These are phyloP conservation scores for Tulasnella sp. DNA, from an alignment of 768 basidiomycete genomes.

Conservation along the genomic window DNA sequence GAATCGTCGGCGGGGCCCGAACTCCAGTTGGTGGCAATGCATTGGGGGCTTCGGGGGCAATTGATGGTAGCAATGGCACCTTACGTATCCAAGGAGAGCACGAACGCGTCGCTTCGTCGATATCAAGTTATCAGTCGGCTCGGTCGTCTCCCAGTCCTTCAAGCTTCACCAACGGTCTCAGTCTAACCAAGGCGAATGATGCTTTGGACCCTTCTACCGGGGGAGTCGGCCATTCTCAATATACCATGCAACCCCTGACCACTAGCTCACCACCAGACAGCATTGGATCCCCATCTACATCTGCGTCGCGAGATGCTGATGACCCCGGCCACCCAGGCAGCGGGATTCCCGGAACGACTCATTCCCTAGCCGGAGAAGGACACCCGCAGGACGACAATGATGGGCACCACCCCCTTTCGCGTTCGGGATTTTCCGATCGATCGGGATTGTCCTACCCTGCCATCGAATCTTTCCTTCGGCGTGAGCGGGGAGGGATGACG, in stretches of 20 bases:
- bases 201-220: not conserved
- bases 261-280: conserved; percentile 6
- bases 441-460: not conserved
- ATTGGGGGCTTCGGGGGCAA: not conserved
- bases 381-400: not conserved
- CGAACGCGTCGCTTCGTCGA: conserved; percentile 2
- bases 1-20: not conserved
- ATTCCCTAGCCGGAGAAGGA: not conserved
- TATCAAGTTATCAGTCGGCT: conserved; percentile 14
- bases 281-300: not conserved
- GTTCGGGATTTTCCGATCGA: conserved; percentile 19
- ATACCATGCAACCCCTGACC: conserved; percentile 1
- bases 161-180: conserved; percentile 5
- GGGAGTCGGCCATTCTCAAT: not conserved
- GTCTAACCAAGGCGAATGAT: not conserved
- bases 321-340: not conserved
- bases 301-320: conserved; percentile 2
- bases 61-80: not conserved
- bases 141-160: conserved; percentile 15
- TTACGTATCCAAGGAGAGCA: not conserved
- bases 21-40: conserved; percentile 12
- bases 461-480: conserved; percentile 5
- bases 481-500: not conserved
- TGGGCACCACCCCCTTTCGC: conserved; percentile 13
- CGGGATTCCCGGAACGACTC: not conserved